These are phyloP conservation scores for Aureobasidium sp. DNA, from an alignment of 2,329 filamentous ascomycete genomes.

Conservation along the genomic window DNA sequence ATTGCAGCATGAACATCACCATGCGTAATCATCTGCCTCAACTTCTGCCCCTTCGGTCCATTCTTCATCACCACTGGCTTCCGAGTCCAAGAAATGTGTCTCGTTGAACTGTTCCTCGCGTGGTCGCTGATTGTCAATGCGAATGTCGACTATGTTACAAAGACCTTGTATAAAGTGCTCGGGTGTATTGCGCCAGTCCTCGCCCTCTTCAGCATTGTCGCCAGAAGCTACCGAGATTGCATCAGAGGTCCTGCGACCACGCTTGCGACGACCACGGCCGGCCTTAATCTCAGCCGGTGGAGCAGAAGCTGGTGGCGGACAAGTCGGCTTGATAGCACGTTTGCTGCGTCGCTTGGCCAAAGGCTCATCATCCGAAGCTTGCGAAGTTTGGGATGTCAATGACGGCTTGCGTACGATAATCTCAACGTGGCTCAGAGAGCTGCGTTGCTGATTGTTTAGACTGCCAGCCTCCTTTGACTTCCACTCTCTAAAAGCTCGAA, in stretches of 20 bases:
- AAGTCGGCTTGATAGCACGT: slow-evolving; percentile 22
- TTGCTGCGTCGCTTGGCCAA: slow-evolving; percentile 24
- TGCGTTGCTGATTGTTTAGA: background rate
- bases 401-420: slow-evolving; percentile 23
- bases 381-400: background rate
- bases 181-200: slow-evolving; percentile 26
- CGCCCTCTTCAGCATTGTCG: slow-evolving; percentile 31
- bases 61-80: slow-evolving; percentile 51
- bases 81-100: slow-evolving; percentile 62
- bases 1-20: slow-evolving; percentile 22
- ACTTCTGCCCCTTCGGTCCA: slow-evolving; percentile 50
- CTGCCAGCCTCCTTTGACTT: slow-evolving; percentile 25
- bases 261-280: slow-evolving; percentile 20
- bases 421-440: slow-evolving; percentile 20
- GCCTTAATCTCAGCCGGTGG: slow-evolving; percentile 3
- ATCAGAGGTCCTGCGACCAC: slow-evolving; percentile 14
- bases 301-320: background rate
- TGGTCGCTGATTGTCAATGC: slow-evolving; percentile 70
- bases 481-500: slow-evolving; percentile 38
- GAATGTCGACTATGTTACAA: slow-evolving; percentile 63
- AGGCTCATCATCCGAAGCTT: slow-evolving; percentile 11
- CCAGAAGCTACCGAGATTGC: slow-evolving; percentile 22
- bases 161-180: slow-evolving; percentile 54
- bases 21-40: slow-evolving; percentile 34
- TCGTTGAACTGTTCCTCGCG: slow-evolving; percentile 62